These are phyloP conservation scores for Fusarium pseudocircinatum DNA, from an alignment of 2,329 filamentous ascomycete genomes.

Conservation along the genomic window DNA sequence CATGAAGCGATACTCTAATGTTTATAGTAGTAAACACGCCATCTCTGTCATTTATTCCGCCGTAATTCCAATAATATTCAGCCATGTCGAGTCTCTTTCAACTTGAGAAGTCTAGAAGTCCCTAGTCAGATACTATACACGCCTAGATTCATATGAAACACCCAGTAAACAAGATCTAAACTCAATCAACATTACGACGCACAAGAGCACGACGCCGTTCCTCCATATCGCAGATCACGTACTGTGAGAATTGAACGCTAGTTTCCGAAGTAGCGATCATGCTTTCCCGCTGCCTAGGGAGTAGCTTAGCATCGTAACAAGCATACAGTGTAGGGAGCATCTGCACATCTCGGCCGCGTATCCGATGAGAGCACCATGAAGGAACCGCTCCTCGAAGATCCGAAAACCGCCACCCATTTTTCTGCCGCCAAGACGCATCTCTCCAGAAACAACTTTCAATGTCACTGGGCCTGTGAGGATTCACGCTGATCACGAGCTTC, in stretches of 20 bases:
- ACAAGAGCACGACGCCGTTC: background rate
- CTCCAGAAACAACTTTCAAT: background rate
- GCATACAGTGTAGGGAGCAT: background rate
- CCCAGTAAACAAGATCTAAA: background rate
- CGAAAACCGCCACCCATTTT: background rate
- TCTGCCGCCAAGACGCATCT: background rate
- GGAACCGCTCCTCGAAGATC: background rate
- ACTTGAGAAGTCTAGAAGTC: background rate
- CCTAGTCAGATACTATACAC: accelerated
- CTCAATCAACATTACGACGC: background rate
- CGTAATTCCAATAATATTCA: background rate
- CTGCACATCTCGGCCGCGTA: background rate
- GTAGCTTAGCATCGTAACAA: background rate
- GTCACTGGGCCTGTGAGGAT: background rate
- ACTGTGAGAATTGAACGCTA: background rate
- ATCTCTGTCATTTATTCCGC: too few relatives aligned
- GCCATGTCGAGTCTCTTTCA: background rate
- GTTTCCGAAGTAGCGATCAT: background rate
- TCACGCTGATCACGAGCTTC: background rate
- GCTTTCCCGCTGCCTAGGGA: background rate
- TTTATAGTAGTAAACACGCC: too few relatives aligned
- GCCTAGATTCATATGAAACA: background rate
- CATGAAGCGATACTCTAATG: too few relatives aligned
- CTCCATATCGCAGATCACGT: background rate
- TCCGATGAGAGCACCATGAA: background rate